These are phyloP conservation scores for Melastoma candidum DNA, from an alignment of 441 rosid genomes.

Conservation along the genomic window DNA sequence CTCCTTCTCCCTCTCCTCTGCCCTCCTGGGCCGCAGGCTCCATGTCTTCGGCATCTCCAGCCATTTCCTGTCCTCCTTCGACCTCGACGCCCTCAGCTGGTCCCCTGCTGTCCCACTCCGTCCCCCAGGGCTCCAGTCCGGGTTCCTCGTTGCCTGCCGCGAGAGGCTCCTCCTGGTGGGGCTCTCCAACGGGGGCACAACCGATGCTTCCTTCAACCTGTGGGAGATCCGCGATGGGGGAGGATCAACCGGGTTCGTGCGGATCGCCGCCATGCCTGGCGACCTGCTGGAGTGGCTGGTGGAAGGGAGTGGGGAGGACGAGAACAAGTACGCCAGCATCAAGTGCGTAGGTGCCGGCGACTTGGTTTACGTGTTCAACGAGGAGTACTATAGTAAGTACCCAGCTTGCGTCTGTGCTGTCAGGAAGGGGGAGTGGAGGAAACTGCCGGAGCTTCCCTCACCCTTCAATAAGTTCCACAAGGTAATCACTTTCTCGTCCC, in stretches of 20 bases:
- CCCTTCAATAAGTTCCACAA: constrained; percentile 78
- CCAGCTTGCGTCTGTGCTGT: constrained; percentile 82
- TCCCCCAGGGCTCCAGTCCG: constrained; percentile 62
- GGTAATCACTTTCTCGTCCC: constrained; percentile 65
- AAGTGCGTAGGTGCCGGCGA: constrained; percentile 75
- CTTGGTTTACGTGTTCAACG: constrained; percentile 63
- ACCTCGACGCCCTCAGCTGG: constrained; percentile 31
- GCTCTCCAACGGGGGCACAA: constrained; percentile 29
- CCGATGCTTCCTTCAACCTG: constrained; percentile 48
- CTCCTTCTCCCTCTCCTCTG: constrained; percentile 49
- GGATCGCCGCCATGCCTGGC: constrained; percentile 70
- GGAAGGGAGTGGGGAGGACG: constrained; percentile 40
- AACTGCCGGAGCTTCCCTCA: constrained; percentile 54
- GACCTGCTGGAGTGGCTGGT: constrained; percentile 44
- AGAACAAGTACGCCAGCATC: constrained; percentile 57
- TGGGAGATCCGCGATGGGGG: constrained; percentile 41
- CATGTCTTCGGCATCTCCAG: constrained; percentile 55
- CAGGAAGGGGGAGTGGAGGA: constrained; percentile 55
- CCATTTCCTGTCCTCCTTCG: constrained; percentile 46
- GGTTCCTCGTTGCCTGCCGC: constrained; percentile 46
- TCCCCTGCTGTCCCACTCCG: constrained; percentile 24
- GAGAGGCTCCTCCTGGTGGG: constrained; percentile 64
- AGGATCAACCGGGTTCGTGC: constrained; percentile 49
- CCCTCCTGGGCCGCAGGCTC: constrained; percentile 37
- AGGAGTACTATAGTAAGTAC: constrained; percentile 63